Base-by-base conservation (phyloP, 306 rosid species). In the Lathyrus tuberosus region DNA sequence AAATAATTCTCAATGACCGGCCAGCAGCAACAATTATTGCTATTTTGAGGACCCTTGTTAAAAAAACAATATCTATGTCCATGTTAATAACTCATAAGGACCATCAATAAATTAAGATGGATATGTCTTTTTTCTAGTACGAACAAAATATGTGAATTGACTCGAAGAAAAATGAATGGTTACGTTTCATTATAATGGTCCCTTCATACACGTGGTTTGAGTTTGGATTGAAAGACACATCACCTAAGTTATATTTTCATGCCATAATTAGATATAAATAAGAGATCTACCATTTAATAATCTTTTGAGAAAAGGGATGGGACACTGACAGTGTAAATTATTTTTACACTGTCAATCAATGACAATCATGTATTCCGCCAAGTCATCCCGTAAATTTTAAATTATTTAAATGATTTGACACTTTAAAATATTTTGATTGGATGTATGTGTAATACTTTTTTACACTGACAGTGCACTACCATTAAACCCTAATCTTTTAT, bases 191-290 rank as follows among this genome's bases (percentile, higher is more conserved):
- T 24, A 16, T 10, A 8, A 26, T 79, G 75, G 79, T 64, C 83
- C 86, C 87, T 69, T 64, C 73, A 75, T 71, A 67, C 82, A 67
- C 82, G 63, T 74, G 83, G 76, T 30, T 60, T 72, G 69, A 49
- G 59, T 26, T 70, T 65, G 62, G 43, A 60, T n/a, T 60, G 73
- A 72, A 46, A 33, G 69, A 66, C 51, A 43, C 57, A 33, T 38
- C 43, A 52, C 52, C 49, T 53, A 74, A 47, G 58, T 62, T 62
- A 20, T 31, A 26, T 76, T 43, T 48, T 4, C 11, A 26, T 60
- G 74, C 37, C 62, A 57, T 35, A 35, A 35, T 43, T 40, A 1
- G n/a, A 44, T 17, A 11, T 2, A 49, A 35, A 35, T 35, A 35
- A 35, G 40, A 35, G 40, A 33, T 6, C 38, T 22, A 22, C 2